phyloP scores from a whole-genome alignment of 345 rosid genomes.

The Iberis pinnata region DNA sequence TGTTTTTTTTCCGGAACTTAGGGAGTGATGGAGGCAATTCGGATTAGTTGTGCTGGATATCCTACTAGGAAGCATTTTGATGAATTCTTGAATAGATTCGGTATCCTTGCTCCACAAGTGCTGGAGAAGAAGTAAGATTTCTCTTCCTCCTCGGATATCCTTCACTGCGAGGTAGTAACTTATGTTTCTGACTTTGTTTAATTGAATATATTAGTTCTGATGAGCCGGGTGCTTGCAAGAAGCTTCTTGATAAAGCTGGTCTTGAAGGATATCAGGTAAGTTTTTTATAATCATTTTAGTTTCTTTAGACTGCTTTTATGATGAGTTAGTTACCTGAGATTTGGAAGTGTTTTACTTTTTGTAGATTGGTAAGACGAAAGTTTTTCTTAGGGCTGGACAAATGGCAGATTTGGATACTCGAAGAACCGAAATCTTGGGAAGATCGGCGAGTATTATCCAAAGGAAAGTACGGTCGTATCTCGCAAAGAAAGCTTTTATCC shows the following conservation, averaged over 20 bases:
- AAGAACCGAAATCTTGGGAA: slow-evolving; percentile 83
- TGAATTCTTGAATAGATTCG: slow-evolving; percentile 78
- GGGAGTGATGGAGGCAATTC: slow-evolving; percentile 99
- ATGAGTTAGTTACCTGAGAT: slow-evolving; percentile 24
- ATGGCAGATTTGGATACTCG: slow-evolving; percentile 94
- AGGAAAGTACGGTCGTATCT: slow-evolving; percentile 90
- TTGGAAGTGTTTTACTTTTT: slow-evolving; percentile 26
- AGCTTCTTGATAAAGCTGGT: slow-evolving; percentile 71
- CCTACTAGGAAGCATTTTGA: slow-evolving; percentile 87
- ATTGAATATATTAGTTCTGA: slow-evolving; percentile 49
- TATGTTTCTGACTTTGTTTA: slow-evolving; percentile 3
- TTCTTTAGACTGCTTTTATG: slow-evolving; percentile 13
- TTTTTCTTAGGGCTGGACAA: slow-evolving; percentile 96
- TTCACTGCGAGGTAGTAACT: slow-evolving; percentile 8
- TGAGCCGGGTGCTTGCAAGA: slow-evolving; percentile 79
- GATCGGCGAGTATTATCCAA: slow-evolving; percentile 92
- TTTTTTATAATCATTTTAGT: slow-evolving; percentile 2
- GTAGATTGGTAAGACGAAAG: slow-evolving; percentile 94
- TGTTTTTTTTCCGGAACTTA: slow-evolving; percentile 23
- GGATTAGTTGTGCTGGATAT: slow-evolving; percentile 98
- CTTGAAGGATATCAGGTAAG: slow-evolving; percentile 88
- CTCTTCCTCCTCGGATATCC: slow-evolving; percentile 6
- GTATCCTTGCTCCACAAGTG: slow-evolving; percentile 72
- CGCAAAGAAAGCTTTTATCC: slow-evolving; percentile 56
- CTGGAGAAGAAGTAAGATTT: slow-evolving; percentile 62